A percentile compares a stretch with the other conserved stretches of the same genome.
Evolutionary conservation across 768 basidiomycete genomes (phyloP).

Genomic region (Heimioporus sp.): DNA sequence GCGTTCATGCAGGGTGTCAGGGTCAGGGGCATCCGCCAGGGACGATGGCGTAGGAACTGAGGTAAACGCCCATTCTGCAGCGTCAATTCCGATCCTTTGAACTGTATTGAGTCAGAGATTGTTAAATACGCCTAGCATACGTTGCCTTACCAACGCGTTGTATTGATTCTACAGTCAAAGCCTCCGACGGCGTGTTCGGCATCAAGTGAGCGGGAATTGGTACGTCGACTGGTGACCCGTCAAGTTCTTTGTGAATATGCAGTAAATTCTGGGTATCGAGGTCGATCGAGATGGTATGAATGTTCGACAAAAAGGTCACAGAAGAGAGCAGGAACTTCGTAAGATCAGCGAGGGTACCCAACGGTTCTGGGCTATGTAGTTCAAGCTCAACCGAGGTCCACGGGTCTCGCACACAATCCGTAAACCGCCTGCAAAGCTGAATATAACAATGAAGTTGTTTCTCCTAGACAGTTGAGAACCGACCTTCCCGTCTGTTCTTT

Average conservation of each 20-base stretch:
- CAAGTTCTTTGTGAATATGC: background rate
- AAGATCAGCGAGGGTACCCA: constrained; percentile 5
- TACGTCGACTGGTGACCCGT: background rate
- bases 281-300: constrained; percentile 3
- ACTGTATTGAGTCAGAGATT: constrained; percentile 3
- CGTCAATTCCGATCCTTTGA: constrained; percentile 9
- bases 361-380: constrained; percentile 1
- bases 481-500: constrained; percentile 8
- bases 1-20: background rate
- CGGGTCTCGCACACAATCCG: background rate
- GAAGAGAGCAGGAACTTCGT: constrained; percentile 14
- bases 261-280: background rate
- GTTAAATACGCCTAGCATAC: background rate
- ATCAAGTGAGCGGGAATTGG: constrained; percentile 1
- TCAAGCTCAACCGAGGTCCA: constrained; percentile 12
- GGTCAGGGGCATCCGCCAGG: background rate
- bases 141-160: constrained; percentile 3
- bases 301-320: constrained; percentile 3
- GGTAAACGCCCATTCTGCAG: constrained; percentile 2
- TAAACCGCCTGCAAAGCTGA: constrained; percentile 2
- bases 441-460: background rate
- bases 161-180: constrained; percentile 5
- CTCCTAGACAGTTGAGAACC: background rate
- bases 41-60: background rate
- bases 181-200: background rate